Percentiles rank a stretch among this genome's conserved stretches.
Conservation (phyloP, 106 monocot genomes). For the Phalaenopsis aphrodite region DNA sequence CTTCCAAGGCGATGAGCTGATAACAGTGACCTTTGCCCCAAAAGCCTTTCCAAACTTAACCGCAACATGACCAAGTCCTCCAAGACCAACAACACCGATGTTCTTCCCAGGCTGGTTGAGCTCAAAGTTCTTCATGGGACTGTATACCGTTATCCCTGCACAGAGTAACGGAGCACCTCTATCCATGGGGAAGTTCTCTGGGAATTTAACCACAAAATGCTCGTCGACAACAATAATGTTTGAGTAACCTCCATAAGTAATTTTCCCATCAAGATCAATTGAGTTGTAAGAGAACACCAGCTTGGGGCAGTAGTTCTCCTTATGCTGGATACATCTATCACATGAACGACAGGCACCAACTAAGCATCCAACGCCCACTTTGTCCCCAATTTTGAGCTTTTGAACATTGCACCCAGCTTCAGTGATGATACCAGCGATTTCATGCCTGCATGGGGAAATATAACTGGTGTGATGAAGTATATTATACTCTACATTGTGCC, state of each 20-base stretch:
- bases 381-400: slow-evolving; percentile 60
- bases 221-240: slow-evolving; percentile 43
- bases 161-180: slow-evolving; percentile 6
- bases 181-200: slow-evolving; percentile 5
- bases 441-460: slow-evolving; percentile 41
- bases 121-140: slow-evolving; percentile 4
- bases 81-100: slow-evolving; percentile 12
- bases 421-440: slow-evolving; percentile 54
- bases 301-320: slow-evolving; percentile 61
- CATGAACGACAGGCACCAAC: slow-evolving; percentile 50
- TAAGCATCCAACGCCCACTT: slow-evolving; percentile 61
- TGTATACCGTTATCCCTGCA: slow-evolving; percentile 16
- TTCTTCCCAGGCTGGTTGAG: slow-evolving; percentile 3
- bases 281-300: slow-evolving; percentile 39
- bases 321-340: slow-evolving; percentile 25
- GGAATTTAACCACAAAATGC: slow-evolving; percentile 28
- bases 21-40: slow-evolving; percentile 15
- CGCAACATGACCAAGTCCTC: slow-evolving; percentile 14
- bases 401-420: slow-evolving; percentile 41
- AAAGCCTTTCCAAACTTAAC: slow-evolving; percentile 19
- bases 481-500: not conserved
- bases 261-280: slow-evolving; percentile 22
- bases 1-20: slow-evolving; percentile 7
- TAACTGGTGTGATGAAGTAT: not conserved
- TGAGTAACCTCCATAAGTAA: slow-evolving; percentile 60